Conservation (phyloP, 163 green algal genomes). For the Scenedesmus sp. region DNA sequence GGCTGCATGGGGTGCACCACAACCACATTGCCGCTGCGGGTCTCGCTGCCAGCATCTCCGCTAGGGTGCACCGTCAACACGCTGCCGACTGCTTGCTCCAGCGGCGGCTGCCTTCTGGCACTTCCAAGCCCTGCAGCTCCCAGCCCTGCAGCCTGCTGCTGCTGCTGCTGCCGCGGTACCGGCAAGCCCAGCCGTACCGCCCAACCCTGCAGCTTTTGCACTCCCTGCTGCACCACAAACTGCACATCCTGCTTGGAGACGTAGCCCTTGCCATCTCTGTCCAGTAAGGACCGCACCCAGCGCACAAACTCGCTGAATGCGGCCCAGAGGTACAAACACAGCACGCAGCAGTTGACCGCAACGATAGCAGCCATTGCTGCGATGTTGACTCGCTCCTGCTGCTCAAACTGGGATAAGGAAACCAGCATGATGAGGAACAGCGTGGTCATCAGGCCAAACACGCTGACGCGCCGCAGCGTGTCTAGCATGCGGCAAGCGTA, state of each 20-base stretch:
- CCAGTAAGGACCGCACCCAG: not conserved
- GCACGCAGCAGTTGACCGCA: not conserved
- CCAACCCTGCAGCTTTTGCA: not conserved
- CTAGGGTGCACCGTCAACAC: not conserved
- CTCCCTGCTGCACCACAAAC: not conserved
- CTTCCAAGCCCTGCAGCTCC: not conserved
- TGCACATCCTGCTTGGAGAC: not conserved
- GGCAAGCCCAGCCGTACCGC: not conserved
- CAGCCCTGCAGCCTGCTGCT: not conserved
- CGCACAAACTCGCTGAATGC: not conserved
- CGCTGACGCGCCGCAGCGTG: constrained; percentile 19
- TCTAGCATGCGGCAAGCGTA: constrained; percentile 35
- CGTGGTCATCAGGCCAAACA: constrained; percentile 29
- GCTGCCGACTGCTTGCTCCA: not conserved
- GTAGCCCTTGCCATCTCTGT: not conserved
- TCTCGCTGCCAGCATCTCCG: not conserved
- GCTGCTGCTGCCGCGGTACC: not conserved
- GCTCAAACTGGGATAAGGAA: not conserved
- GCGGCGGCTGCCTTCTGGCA: not conserved
- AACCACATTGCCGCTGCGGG: not conserved
- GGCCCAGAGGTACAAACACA: not conserved
- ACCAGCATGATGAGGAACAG: constrained; percentile 49
- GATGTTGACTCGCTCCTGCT: not conserved
- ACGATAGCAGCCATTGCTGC: not conserved
- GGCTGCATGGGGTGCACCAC: not conserved